These are phyloP conservation scores for Camillea tinctor DNA, from an alignment of 2,329 filamentous ascomycete species.

Conservation along the genomic window DNA sequence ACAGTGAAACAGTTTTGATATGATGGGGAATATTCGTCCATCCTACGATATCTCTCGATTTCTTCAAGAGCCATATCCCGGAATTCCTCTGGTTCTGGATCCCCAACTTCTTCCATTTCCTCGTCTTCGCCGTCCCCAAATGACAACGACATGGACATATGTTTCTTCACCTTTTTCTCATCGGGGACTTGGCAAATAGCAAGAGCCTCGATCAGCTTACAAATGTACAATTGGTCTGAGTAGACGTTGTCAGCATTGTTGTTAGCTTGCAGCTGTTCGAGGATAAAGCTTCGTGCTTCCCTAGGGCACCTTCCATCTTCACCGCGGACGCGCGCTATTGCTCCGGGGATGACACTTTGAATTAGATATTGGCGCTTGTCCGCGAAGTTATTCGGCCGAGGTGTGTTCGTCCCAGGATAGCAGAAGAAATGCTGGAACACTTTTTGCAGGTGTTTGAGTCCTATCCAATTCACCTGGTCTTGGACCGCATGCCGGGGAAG, in stretches of 20 bases:
- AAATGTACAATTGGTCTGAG: conserved; percentile 88
- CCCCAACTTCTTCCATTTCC: conserved; percentile 42
- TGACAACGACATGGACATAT: conserved; percentile 42
- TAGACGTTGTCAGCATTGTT: conserved; percentile 89
- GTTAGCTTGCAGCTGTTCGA: conserved; percentile 89
- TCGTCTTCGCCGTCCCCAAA: conserved; percentile 42
- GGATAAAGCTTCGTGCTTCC: conserved; percentile 76
- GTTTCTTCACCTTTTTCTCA: conserved; percentile 39
- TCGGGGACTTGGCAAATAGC: conserved; percentile 57
- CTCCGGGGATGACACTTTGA: conserved; percentile 77
- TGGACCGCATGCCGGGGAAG: conserved; percentile 74
- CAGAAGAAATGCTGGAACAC: conserved; percentile 89
- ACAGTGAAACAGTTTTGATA: conserved; percentile 68
- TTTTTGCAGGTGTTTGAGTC: conserved; percentile 79
- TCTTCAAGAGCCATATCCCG: conserved; percentile 56
- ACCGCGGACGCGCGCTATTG: conserved; percentile 77
- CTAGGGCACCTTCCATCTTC: conserved; percentile 73
- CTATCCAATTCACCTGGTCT: conserved; percentile 67
- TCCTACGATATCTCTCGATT: conserved; percentile 64
- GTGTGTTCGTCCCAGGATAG: conserved; percentile 72
- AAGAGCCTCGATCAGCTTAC: conserved; percentile 68
- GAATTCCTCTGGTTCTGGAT: conserved; percentile 46
- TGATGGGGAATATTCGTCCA: conserved; percentile 67
- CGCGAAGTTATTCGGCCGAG: conserved; percentile 85
- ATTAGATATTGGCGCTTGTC: conserved; percentile 84